Conservation (phyloP, 768 basidiomycete species). For the Suillus subaureus region DNA sequence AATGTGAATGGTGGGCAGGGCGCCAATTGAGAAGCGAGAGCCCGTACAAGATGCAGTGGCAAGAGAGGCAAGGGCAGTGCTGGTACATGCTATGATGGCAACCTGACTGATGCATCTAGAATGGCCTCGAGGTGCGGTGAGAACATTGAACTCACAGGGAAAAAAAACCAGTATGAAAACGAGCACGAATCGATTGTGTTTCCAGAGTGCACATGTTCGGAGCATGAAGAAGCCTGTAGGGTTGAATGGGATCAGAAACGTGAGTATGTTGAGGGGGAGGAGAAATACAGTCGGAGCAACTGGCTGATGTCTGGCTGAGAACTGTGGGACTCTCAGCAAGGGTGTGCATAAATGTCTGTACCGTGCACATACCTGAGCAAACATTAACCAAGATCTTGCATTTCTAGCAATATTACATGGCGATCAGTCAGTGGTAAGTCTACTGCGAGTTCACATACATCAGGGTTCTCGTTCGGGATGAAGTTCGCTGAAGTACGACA, state of each 20-base stretch:
- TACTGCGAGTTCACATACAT: neutral
- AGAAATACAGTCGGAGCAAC: neutral
- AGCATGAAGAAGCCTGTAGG: neutral
- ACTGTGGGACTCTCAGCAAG: neutral
- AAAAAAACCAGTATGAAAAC: too few species aligned
- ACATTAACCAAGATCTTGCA: neutral
- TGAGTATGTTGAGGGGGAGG: too few species aligned
- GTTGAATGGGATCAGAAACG: neutral
- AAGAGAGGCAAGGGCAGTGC: too few species aligned
- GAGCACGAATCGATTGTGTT: neutral
- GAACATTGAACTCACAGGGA: neutral
- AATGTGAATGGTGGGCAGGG: neutral
- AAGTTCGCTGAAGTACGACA: neutral
- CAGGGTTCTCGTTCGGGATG: neutral
- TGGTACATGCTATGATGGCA: neutral
- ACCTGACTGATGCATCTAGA: neutral
- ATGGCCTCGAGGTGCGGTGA: neutral
- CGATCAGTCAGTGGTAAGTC: too few species aligned
- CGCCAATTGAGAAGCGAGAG: too few species aligned
- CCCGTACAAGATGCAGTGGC: neutral
- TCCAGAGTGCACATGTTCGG: conserved; percentile 2
- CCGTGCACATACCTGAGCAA: neutral
- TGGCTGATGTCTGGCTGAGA: neutral
- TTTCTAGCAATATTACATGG: neutral
- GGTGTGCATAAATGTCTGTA: neutral